phyloP scores from a whole-genome alignment of 495 filamentous ascomycete species.

The Xylaria sp. region DNA sequence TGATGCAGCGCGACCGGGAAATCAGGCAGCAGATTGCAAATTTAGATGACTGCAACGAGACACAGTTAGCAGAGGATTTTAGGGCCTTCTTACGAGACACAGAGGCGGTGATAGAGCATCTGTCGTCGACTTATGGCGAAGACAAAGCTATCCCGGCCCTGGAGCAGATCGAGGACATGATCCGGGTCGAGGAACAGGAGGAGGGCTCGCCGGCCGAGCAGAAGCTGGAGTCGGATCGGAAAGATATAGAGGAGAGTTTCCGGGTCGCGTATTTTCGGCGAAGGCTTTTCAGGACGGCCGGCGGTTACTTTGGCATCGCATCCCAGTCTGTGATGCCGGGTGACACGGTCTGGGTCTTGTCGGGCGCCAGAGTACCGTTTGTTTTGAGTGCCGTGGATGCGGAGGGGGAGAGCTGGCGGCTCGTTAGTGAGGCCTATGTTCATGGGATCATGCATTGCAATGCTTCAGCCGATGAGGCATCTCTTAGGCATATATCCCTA shows the following conservation, averaged over 20 bases:
- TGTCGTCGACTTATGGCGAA: neutral
- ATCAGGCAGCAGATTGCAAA: conserved; percentile 12
- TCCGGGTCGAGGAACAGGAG: neutral
- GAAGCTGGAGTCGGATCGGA: conserved; percentile 15
- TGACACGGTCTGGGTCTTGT: conserved; percentile 25
- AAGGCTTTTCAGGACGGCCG: conserved; percentile 24
- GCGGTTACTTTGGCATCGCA: conserved; percentile 22
- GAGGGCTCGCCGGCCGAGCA: conserved; percentile 3
- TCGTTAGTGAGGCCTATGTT: conserved; percentile 5
- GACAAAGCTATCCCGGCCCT: neutral
- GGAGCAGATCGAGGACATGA: neutral
- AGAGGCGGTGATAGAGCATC: neutral
- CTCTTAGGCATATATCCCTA: neutral
- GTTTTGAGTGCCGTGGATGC: conserved; percentile 14
- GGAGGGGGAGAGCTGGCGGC: neutral
- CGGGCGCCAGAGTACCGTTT: conserved; percentile 27
- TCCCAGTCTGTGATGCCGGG: conserved; percentile 14
- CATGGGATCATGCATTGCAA: neutral
- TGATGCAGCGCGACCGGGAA: conserved; percentile 25
- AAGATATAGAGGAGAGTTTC: conserved; percentile 31
- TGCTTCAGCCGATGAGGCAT: neutral
- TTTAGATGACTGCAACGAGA: neutral
- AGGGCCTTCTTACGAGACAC: neutral
- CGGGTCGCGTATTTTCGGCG: conserved; percentile 25
- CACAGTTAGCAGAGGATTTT: neutral